phyloP scores from a whole-genome alignment of 2,329 filamentous ascomycete species.

The Waltergamsia citrina region DNA sequence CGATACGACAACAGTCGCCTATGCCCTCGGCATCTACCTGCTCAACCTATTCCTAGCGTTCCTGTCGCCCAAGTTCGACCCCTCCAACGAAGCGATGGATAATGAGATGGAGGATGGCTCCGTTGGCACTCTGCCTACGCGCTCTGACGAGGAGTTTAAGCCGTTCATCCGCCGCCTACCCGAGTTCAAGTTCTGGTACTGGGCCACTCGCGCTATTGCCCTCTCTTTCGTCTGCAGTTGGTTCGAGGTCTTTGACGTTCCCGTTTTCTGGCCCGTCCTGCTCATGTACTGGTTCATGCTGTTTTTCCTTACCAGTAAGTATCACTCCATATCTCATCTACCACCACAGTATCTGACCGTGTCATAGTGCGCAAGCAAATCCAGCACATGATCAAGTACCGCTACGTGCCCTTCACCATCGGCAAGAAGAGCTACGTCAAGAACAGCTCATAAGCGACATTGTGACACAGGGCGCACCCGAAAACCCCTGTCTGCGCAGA shows the following conservation, averaged over 20 bases:
- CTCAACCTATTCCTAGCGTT: constrained; percentile 99
- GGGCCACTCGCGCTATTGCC: constrained; percentile 75
- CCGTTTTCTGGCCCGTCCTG: constrained; percentile 97
- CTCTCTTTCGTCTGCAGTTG: constrained; percentile 84
- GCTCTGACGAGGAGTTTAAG: constrained; percentile 94
- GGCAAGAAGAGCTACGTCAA: constrained; percentile 78
- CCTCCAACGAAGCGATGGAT: constrained; percentile 81
- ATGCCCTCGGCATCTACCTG: constrained; percentile 96
- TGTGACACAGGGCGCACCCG: too few species aligned
- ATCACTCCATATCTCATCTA: background rate
- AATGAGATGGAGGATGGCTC: constrained; percentile 94
- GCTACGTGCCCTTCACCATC: constrained; percentile 88
- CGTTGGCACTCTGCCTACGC: constrained; percentile 74
- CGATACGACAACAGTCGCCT: constrained; percentile 59
- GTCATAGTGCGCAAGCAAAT: constrained; percentile 92
- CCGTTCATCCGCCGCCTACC: constrained; percentile 93
- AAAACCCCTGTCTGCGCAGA: too few species aligned
- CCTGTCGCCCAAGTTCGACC: constrained; percentile 96
- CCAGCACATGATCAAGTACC: constrained; percentile 99
- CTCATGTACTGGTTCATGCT: constrained; percentile 99
- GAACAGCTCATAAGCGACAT: constrained; percentile 37
- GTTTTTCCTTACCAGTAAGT: constrained; percentile 88
- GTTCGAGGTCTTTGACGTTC: constrained; percentile 91
- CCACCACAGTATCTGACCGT: constrained; percentile 2
- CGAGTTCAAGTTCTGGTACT: constrained; percentile 99